Evolutionary conservation across 331 rosid species (phyloP).

Genomic region (Telfairia occidentalis): DNA sequence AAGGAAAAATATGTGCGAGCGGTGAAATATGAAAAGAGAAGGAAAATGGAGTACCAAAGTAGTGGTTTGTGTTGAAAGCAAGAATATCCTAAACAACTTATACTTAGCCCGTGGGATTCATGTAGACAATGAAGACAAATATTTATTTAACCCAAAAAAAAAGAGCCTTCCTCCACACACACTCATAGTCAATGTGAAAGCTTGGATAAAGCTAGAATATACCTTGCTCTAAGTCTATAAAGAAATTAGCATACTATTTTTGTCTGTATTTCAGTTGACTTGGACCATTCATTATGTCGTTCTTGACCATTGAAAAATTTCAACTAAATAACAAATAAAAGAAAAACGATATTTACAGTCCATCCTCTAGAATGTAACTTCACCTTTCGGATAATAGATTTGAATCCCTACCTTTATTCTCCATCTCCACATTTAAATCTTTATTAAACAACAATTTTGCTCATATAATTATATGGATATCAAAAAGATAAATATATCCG

Average conservation of each 20-base stretch:
- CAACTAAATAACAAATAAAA: background rate
- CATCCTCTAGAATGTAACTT: no score
- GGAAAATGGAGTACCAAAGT: background rate
- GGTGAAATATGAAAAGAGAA: background rate
- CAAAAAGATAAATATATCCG: no score
- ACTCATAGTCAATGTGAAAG: constrained; percentile 5
- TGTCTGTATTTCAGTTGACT: constrained; percentile 3
- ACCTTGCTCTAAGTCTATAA: background rate
- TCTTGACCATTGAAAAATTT: background rate
- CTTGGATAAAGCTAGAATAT: background rate
- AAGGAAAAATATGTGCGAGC: background rate
- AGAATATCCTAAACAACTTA: background rate
- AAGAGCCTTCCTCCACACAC: background rate
- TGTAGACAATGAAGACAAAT: background rate
- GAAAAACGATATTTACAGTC: background rate
- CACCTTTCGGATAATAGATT: no score
- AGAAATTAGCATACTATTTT: background rate
- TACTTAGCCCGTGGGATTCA: background rate
- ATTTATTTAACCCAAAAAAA: background rate
- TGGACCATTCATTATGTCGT: background rate
- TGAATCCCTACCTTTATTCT: no score
- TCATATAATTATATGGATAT: no score
- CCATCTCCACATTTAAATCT: no score
- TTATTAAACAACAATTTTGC: no score
- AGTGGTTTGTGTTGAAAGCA: background rate